phyloP scores from a whole-genome alignment of 2,329 filamentous ascomycete genomes.

The Pseudopithomyces maydicus region DNA sequence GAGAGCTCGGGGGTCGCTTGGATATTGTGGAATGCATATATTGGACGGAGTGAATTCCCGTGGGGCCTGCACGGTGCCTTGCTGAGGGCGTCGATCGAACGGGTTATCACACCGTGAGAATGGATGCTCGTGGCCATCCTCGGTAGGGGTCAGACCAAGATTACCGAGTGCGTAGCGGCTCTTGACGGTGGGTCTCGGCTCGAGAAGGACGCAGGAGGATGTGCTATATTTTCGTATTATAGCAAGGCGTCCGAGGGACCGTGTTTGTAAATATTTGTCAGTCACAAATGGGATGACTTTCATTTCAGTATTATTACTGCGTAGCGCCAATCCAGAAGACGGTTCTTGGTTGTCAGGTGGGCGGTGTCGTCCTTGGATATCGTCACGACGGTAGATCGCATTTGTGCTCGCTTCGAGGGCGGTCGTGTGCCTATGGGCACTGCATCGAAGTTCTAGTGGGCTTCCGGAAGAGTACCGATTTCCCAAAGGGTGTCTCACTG shows the following conservation, averaged over 20 bases:
- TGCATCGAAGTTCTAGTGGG: not conserved
- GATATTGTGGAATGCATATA: not conserved
- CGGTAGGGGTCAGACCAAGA: conserved; percentile 3
- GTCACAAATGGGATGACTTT: not conserved
- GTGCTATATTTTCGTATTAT: not conserved
- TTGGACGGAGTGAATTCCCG: not conserved
- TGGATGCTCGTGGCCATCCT: not conserved
- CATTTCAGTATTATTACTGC: not conserved
- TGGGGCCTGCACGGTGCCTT: not conserved
- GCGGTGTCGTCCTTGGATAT: not conserved
- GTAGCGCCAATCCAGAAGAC: not conserved
- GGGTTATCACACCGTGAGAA: not conserved
- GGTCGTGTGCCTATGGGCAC: not conserved
- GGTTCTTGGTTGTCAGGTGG: not conserved
- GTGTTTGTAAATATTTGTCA: not conserved
- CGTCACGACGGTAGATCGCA: not conserved
- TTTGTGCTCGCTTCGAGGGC: not conserved
- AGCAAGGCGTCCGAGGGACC: not conserved
- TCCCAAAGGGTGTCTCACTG: not conserved
- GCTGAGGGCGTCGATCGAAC: not conserved
- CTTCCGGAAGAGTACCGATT: not conserved
- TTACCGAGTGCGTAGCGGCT: conserved; percentile 1
- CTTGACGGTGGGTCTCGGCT: not conserved
- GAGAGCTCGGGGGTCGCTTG: not conserved
- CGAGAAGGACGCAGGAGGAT: not conserved